Evolutionary conservation across 352 stramenopile species (phyloP), one percentile per base, ranked within the genome.

Genomic region (Pythium phragmitis): DNA sequence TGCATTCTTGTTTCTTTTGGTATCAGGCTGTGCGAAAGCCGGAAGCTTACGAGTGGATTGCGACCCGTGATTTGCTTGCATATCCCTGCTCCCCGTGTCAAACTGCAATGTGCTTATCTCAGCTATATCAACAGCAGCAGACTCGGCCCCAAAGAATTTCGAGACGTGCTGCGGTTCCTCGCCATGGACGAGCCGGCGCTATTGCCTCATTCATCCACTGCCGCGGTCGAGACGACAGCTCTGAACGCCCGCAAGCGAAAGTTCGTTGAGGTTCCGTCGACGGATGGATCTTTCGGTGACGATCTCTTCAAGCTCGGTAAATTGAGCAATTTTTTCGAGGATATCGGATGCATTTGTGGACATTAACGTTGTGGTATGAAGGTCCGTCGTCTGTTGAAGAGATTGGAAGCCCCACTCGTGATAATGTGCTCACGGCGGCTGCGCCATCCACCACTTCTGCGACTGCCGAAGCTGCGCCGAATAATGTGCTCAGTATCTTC

Each of bases 141-240:
- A 65, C 80, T 94, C 51, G 85, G 84, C 7, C 79, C 85, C 11
- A 95, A 95, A 56, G 87, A 95, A 48, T 95, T 95, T 56, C 78
- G 82, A 52, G 87, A 95, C 49, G 83, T 94, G 19, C 61, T 95
- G 47, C 85, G 85, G 1, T 95, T 92, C 41, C 72, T 95, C 30
- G 84, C 87, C 17, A 95, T 95, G 85, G 87, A 95, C 55, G 85
- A 95, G 30, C 80, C 85, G 0, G 75, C 83, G 21, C 42, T 95
- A 28, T 67, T 95, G n/a, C 78, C 82, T 9, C 59, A 68, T 42
- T 87, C 84, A 19, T 77, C 80, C 0, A 77, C 63, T 1, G 68
- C 79, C 46, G 67, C 74, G 9, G 66, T 79, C 26, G 65, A 76
- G 19, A 49, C 75, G 47, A 57, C 76, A n/a, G 67, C 60, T 2